Conservation (phyloP, 306 rosid species). For the Sicyos baderoa region DNA sequence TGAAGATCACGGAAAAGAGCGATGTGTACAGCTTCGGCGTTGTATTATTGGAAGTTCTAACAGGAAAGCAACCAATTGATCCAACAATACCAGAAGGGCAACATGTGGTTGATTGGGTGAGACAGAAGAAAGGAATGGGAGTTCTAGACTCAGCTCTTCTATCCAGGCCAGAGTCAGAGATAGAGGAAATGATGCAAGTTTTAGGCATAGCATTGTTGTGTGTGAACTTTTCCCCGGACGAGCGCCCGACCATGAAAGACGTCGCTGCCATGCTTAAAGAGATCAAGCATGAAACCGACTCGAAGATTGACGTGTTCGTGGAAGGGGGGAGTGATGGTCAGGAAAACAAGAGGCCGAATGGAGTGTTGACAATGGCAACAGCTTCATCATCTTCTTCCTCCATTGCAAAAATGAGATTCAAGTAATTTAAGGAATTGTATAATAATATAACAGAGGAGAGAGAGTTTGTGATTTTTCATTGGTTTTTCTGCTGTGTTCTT, state of each 20-base stretch:
- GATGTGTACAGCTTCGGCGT: constrained; percentile 85
- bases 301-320: constrained; percentile 43
- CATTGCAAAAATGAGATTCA: background rate
- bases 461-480: background rate
- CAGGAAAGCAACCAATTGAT: constrained; percentile 85
- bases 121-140: constrained; percentile 38
- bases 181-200: constrained; percentile 64
- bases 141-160: constrained; percentile 41
- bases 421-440: background rate
- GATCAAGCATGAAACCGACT: constrained; percentile 35
- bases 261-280: constrained; percentile 75
- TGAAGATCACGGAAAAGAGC: constrained; percentile 87
- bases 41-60: constrained; percentile 64
- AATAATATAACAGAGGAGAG: background rate
- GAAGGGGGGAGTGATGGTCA: constrained; percentile 3
- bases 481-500: background rate
- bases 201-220: constrained; percentile 81
- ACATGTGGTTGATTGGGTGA: constrained; percentile 85
- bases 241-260: constrained; percentile 79
- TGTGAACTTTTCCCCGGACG: constrained; percentile 57
- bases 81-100: constrained; percentile 82
- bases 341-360: background rate
- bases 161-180: constrained; percentile 48
- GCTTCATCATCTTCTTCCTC: constrained; percentile 10
- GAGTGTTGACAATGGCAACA: background rate